Percentiles rank a stretch among this genome's conserved stretches.
Conservation (phyloP, 805 yeast genomes). For the Candida maesae region DNA sequence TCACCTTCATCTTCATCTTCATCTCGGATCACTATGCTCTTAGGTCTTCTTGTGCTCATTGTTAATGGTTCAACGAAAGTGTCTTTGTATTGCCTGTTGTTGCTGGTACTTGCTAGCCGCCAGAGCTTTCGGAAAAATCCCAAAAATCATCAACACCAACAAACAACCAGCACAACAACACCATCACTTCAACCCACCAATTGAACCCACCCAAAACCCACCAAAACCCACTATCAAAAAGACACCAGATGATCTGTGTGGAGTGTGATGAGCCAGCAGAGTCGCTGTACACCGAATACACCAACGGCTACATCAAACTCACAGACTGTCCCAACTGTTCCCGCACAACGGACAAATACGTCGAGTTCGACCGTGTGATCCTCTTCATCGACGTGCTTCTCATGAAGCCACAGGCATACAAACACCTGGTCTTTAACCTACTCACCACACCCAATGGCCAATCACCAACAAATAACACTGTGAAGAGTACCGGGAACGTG, state of each 20-base stretch:
- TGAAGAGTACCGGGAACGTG: too few relatives aligned
- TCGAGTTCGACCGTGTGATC: slow-evolving; percentile 83
- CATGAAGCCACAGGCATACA: slow-evolving; percentile 80
- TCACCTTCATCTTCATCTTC: slow-evolving; percentile 9
- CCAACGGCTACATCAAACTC: slow-evolving; percentile 73
- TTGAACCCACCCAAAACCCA: too few relatives aligned
- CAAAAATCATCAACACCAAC: too few relatives aligned
- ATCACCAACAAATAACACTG: too few relatives aligned
- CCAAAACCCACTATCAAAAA: too few relatives aligned
- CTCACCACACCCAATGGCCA: too few relatives aligned
- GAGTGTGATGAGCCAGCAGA: slow-evolving; percentile 72
- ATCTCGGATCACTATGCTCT: slow-evolving; percentile 15
- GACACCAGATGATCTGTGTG: slow-evolving; percentile 72
- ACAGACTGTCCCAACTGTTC: slow-evolving; percentile 74
- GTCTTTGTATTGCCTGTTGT: too few relatives aligned
- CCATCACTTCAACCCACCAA: too few relatives aligned
- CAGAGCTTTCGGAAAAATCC: too few relatives aligned
- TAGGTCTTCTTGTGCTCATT: slow-evolving; percentile 17
- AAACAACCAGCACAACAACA: too few relatives aligned
- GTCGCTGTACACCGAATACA: slow-evolving; percentile 65
- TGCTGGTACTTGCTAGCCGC: too few relatives aligned
- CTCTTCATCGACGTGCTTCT: slow-evolving; percentile 79
- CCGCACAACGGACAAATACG: slow-evolving; percentile 80
- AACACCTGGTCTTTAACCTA: slow-evolving; percentile 80
- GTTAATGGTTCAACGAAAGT: too few relatives aligned